Percentiles rank a stretch among this genome's conserved stretches.
phyloP scores from a whole-genome alignment of 1,284 basidiomycete genomes.

The Taiwanofungus camphoratus region DNA sequence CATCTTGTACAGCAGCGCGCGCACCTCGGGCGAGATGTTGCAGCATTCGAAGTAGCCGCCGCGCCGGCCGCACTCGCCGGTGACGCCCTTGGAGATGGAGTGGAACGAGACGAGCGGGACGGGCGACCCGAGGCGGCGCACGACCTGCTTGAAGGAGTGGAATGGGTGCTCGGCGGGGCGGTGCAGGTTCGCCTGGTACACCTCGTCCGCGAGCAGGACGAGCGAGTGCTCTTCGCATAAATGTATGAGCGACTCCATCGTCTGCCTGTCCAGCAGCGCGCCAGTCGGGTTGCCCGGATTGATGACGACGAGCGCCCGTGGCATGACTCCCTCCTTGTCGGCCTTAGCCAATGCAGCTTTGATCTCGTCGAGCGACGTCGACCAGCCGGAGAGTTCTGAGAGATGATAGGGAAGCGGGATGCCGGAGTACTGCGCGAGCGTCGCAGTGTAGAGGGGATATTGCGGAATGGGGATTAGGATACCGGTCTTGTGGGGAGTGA shows the following conservation, averaged over 20 bases:
- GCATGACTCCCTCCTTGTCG: slow-evolving; percentile 50
- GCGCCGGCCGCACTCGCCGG: slow-evolving; percentile 89
- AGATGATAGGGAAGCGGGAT: slow-evolving; percentile 87
- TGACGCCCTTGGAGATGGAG: slow-evolving; percentile 92
- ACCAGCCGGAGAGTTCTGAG: slow-evolving; percentile 81
- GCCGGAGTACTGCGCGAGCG: slow-evolving; percentile 82
- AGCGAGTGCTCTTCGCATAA: slow-evolving; percentile 84
- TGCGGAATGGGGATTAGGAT: slow-evolving; percentile 97
- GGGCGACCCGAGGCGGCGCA: slow-evolving; percentile 55
- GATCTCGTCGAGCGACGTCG: slow-evolving; percentile 73
- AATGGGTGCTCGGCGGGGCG: slow-evolving; percentile 64
- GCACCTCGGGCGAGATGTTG: slow-evolving; percentile 73
- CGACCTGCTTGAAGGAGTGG: slow-evolving; percentile 87
- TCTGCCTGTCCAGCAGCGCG: slow-evolving; percentile 64
- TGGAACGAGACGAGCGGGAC: slow-evolving; percentile 90
- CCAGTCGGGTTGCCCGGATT: slow-evolving; percentile 97
- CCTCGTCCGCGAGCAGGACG: slow-evolving; percentile 90
- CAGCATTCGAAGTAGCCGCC: slow-evolving; percentile 92
- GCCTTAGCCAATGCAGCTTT: slow-evolving; percentile 66
- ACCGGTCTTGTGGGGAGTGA: slow-evolving; percentile 61
- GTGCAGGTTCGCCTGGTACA: slow-evolving; percentile 93
- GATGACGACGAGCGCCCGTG: slow-evolving; percentile 89
- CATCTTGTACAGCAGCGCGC: slow-evolving; percentile 93
- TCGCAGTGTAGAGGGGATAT: slow-evolving; percentile 96
- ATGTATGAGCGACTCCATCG: slow-evolving; percentile 70